Evolutionary conservation across 305 asterid species (phyloP), one percentile per base, ranked within the genome.

Genomic region (Fraxinus greggii): DNA sequence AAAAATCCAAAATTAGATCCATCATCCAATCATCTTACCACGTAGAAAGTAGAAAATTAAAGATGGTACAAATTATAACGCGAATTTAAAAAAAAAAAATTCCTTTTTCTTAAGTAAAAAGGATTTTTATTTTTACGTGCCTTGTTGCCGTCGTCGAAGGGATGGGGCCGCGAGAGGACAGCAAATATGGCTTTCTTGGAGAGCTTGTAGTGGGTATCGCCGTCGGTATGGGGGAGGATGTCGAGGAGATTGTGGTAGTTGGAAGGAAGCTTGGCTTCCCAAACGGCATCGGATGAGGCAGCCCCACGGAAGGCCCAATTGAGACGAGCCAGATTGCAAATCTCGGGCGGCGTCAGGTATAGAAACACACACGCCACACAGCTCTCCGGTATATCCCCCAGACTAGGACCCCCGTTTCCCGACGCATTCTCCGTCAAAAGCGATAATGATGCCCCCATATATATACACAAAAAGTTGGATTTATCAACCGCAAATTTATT

Each of bases 231-330:
- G 79, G 85, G 89, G 72, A 93, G 83, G 19, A 93, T 91, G 33
- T 90, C 79, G 70, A 94, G 90, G 77, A 94, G 90, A 31, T 79
- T 86, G 13, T 76, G 94, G 87, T 94, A 96, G 87, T 93, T 96
- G 35, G 91, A 73, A 1, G 99, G 99, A 78, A 96, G 90, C 89
- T 94, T 96, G 3, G 98, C 48, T 88, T 91, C 97, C 99, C 98
- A 96, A 31, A 96, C 98, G 76, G 95, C 90, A 87, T 96, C 99
- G 83, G 99, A 91, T 24, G 98, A 91, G 31, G 99, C 91, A 28
- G 99, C 99, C 38, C 95, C 97, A 24, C 97, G 95, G 85, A 96
- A 96, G 79, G 98, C 92, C 85, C 97, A 94, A 88, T 93, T 96
- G 67, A 96, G 93, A 15, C 98, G 92, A 56, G 99, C 99, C 78